These are phyloP conservation scores for Amylocarpus encephaloides DNA, from an alignment of 2,329 filamentous ascomycete genomes.

Conservation along the genomic window DNA sequence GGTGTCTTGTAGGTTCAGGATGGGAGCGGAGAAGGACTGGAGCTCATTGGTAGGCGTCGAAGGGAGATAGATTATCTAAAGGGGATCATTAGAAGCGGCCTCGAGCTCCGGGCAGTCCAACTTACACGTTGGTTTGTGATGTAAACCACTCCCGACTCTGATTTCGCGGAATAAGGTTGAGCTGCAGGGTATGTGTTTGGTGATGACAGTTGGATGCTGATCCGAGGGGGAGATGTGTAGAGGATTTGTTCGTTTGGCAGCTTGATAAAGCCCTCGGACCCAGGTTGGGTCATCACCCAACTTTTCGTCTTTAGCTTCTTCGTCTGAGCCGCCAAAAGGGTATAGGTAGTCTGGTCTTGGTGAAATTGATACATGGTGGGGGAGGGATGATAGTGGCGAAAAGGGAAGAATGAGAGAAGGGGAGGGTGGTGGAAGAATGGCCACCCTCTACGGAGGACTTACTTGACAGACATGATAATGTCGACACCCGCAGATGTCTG, in stretches of 20 bases:
- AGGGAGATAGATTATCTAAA: conserved; percentile 81
- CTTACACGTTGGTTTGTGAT: conserved; percentile 80
- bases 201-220: conserved; percentile 66
- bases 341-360: conserved; percentile 28
- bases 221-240: conserved; percentile 72
- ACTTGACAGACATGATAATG: conserved; percentile 9
- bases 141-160: conserved; percentile 68
- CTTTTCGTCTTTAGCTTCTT: conserved; percentile 38
- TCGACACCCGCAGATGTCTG: conserved; percentile 1
- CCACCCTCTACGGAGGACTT: neutral
- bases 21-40: conserved; percentile 82
- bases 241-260: conserved; percentile 78
- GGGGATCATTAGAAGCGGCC: conserved; percentile 17
- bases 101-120: conserved; percentile 14
- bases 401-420: neutral
- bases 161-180: conserved; percentile 62
- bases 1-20: conserved; percentile 81
- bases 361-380: conserved; percentile 28
- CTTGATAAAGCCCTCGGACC: conserved; percentile 66
- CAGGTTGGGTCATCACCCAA: conserved; percentile 88
- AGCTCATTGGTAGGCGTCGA: conserved; percentile 57
- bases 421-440: neutral
- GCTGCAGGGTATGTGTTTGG: conserved; percentile 54
- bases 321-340: conserved; percentile 24
- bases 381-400: neutral